phyloP scores from a whole-genome alignment of 345 rosid species.

The Litchi chinensis region DNA sequence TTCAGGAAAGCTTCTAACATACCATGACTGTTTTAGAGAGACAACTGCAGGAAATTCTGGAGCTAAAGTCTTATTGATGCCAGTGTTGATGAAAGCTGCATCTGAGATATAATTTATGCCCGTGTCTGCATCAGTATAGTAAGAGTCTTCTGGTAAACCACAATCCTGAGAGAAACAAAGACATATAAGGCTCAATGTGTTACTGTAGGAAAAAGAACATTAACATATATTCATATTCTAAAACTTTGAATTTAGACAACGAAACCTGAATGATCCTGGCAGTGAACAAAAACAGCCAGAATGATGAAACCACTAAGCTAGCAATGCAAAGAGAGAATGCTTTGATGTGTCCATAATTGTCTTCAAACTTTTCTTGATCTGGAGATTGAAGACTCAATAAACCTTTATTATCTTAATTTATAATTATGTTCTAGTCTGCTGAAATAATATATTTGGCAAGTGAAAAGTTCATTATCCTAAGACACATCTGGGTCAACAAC shows the following conservation, averaged over 20 bases:
- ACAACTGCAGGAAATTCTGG: neutral
- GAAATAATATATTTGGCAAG: neutral
- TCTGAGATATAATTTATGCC: conserved; percentile 17
- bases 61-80: neutral
- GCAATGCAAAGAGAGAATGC: neutral
- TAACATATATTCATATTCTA: neutral
- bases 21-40: neutral
- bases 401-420: no score
- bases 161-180: conserved; percentile 24
- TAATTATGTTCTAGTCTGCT: neutral
- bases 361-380: neutral
- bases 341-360: neutral
- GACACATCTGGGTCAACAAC: no score
- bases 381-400: neutral
- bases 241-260: no score
- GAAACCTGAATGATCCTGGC: conserved; percentile 21
- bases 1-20: conserved; percentile 11
- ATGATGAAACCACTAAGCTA: neutral
- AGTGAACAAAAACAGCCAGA: neutral
- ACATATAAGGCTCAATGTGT: neutral
- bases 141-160: conserved; percentile 11
- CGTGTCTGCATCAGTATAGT: conserved; percentile 3
- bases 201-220: neutral
- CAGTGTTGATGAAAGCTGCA: conserved; percentile 20
- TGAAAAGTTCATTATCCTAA: no score